These are phyloP conservation scores for Cystofilobasidium macerans DNA, from an alignment of 768 basidiomycete genomes.

Conservation along the genomic window DNA sequence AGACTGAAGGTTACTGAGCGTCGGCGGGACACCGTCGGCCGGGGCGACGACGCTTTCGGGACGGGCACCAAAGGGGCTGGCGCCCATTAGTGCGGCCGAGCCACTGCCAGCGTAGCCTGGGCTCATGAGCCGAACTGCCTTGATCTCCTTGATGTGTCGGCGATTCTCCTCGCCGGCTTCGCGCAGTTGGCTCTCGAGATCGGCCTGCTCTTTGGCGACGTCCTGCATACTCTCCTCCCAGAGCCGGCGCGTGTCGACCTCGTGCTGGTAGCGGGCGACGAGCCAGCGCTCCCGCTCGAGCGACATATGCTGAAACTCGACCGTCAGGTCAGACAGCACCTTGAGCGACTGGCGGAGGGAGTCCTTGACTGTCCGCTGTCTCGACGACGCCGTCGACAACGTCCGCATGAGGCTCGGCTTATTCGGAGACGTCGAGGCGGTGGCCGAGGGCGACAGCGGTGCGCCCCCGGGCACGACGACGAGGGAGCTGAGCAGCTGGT, in stretches of 20 bases:
- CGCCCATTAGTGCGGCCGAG: conserved; percentile 31
- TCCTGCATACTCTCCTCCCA: conserved; percentile 87
- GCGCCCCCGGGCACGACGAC: conserved; percentile 20
- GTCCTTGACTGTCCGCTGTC: conserved; percentile 51
- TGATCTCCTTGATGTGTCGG: conserved; percentile 40
- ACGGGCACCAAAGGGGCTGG: conserved; percentile 43
- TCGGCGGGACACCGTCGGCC: conserved; percentile 20
- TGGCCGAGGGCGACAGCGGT: neutral
- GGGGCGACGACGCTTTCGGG: conserved; percentile 31
- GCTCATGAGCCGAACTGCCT: conserved; percentile 10
- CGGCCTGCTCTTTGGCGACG: conserved; percentile 76
- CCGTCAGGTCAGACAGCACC: conserved; percentile 51
- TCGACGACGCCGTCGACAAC: conserved; percentile 29
- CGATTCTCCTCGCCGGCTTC: conserved; percentile 45
- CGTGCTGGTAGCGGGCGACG: conserved; percentile 48
- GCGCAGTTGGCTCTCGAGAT: conserved; percentile 66
- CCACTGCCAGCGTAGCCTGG: conserved; percentile 33
- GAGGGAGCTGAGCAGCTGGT: conserved; percentile 52
- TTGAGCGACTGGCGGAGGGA: conserved; percentile 43
- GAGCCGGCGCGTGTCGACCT: conserved; percentile 55
- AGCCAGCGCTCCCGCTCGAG: conserved; percentile 62
- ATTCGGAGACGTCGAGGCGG: conserved; percentile 11
- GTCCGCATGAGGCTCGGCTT: conserved; percentile 26
- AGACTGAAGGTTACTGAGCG: conserved; percentile 10
- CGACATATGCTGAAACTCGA: conserved; percentile 58